Base-by-base conservation (phyloP, 352 stramenopile species). In the Globisporangium spinosum region DNA sequence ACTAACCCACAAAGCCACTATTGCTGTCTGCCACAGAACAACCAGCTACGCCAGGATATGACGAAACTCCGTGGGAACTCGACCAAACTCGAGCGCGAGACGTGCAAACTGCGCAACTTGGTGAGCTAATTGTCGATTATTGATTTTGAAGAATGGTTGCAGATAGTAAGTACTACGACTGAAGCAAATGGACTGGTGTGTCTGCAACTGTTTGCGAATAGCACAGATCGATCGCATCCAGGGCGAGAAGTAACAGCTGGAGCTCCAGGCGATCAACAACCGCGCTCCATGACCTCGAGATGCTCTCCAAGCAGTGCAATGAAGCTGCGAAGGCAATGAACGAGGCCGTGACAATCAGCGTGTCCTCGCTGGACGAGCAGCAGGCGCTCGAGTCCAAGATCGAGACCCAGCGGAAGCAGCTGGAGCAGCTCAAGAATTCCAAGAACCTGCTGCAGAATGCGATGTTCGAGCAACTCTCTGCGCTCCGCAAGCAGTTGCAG, bases 271-370 rank as follows among this genome's bases (percentile, higher is more conserved):
- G n/a, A 92, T 93, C 58, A 74, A 66, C 45, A 94, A 93, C 40
- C 79, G 87, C 84, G 9, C 66, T 93, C n/a, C 73, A 77, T 0
- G 87, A 95, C 45, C 58, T 95, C 0, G 74, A 87, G 29, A 74
- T 67, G 1, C 65, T 95, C 17, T 91, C 87, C 0, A 75, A 76
- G 15, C 85, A 95, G 58, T 82, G 87, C 32, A 94, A 95, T 49
- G 85, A 95, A 27, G 87, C 83, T 0, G 81, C 86, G 0, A 85
- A 84, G 20, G 85, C 87, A 0, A 94, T 95, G 87, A 93, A 91
- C 59, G 87, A 94, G 58, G 87, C 87, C 23, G 85, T 95, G 43
- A 89, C 81, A 8, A 92, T 94, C 66, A 93, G 84, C 56, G 87
- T 85, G 17, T 91, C 81, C 8, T 90, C 87, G 0, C 67, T 95